These are phyloP conservation scores for Boletellus sp. DNA, from an alignment of 768 basidiomycete species.

Conservation along the genomic window DNA sequence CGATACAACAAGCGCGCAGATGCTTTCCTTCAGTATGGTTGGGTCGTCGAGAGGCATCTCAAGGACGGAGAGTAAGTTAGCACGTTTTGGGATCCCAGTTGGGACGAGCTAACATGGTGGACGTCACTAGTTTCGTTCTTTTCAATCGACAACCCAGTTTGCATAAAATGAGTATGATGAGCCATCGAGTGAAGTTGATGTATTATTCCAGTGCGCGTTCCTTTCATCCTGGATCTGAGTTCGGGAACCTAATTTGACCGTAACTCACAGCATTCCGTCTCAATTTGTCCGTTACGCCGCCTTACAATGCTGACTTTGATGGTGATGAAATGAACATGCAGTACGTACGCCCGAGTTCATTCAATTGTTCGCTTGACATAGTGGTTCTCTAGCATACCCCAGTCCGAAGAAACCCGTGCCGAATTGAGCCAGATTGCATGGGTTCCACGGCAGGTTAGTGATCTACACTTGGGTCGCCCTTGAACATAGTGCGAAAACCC, in stretches of 20 bases:
- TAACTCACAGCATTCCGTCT: conserved; percentile 77
- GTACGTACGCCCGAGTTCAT: conserved; percentile 48
- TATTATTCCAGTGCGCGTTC: conserved; percentile 85
- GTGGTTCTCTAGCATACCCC: conserved; percentile 68
- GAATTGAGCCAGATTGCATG: conserved; percentile 98
- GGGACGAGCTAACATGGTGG: neutral
- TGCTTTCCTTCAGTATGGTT: conserved; percentile 94
- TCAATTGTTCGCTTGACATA: conserved; percentile 6
- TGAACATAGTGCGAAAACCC: neutral
- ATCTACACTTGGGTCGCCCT: neutral
- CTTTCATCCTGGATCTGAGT: neutral
- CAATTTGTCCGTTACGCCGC: conserved; percentile 96
- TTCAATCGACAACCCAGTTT: conserved; percentile 98
- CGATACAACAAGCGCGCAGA: conserved; percentile 95
- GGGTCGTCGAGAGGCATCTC: conserved; percentile 96
- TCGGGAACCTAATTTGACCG: conserved; percentile 18
- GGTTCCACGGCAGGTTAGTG: conserved; percentile 88
- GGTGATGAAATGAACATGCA: conserved; percentile 99
- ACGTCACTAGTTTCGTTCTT: conserved; percentile 36
- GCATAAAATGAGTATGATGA: conserved; percentile 99
- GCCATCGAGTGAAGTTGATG: conserved; percentile 95
- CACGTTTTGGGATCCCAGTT: neutral
- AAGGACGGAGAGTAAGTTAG: conserved; percentile 95
- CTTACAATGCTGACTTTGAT: conserved; percentile 99
- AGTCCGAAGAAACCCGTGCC: conserved; percentile 96